Evolutionary conservation across 306 rosid species (phyloP).

Genomic region (Heteromeles arbutifolia): DNA sequence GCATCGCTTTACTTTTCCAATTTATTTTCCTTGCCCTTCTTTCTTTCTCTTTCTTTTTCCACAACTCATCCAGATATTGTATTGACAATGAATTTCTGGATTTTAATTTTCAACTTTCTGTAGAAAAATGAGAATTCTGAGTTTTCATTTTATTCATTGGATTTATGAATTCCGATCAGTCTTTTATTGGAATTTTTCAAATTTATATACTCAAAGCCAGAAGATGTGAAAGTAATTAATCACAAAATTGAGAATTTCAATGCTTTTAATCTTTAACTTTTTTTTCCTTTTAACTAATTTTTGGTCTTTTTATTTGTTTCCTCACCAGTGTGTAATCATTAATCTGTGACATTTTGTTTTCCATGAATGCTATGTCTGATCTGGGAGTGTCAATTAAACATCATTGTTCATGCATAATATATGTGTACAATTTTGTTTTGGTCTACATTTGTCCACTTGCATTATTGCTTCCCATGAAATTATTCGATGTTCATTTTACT

Average conservation of each 20-base stretch:
- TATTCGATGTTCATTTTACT: background rate
- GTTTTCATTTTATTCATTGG: constrained; percentile 12
- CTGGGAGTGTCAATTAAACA: background rate
- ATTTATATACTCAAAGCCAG: constrained; percentile 10
- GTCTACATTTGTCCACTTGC: background rate
- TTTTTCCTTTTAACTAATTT: background rate
- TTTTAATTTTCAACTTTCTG: background rate
- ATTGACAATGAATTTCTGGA: background rate
- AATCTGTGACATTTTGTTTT: too few species aligned
- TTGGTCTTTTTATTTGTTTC: too few species aligned
- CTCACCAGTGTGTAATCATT: background rate
- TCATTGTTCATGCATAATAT: background rate
- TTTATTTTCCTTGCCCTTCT: background rate
- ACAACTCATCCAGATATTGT: background rate
- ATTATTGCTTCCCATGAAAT: background rate
- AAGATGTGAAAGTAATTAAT: constrained; percentile 12
- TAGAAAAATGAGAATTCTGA: constrained; percentile 2
- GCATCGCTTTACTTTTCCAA: background rate
- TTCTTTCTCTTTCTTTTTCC: background rate
- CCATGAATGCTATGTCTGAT: background rate
- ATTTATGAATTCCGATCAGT: constrained; percentile 16
- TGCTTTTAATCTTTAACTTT: background rate
- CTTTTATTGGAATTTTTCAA: constrained; percentile 16
- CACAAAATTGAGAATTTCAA: background rate
- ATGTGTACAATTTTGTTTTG: background rate